Conservation (phyloP, 2,329 filamentous ascomycete genomes). For the Rosellinia necatrix region DNA sequence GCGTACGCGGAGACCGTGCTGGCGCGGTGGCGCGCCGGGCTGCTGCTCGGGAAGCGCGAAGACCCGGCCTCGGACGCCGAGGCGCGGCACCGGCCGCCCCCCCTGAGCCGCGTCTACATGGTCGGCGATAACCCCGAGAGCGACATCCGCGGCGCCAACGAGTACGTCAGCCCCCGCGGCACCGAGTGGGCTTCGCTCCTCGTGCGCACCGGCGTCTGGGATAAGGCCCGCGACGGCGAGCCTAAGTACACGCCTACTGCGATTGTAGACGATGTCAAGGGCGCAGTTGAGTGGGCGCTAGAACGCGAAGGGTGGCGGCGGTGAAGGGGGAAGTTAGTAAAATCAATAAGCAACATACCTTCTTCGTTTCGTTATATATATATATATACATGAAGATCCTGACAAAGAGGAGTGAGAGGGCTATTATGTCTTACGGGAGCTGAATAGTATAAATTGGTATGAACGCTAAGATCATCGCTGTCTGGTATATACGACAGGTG, state of each 20-base stretch:
- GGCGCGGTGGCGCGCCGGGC: conserved; percentile 58
- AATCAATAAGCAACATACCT: neutral
- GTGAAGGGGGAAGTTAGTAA: conserved; percentile 17
- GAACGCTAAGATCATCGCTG: neutral
- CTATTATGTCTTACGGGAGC: neutral
- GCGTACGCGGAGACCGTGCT: conserved; percentile 80
- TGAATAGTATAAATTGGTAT: neutral
- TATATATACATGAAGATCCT: neutral
- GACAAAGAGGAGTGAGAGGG: neutral
- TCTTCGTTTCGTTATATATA: no score
- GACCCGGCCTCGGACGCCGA: conserved; percentile 28
- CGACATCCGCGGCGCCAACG: conserved; percentile 87
- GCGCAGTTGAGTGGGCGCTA: conserved; percentile 78
- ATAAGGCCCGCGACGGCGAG: conserved; percentile 43
- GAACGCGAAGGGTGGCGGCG: conserved; percentile 53
- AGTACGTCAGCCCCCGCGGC: conserved; percentile 67
- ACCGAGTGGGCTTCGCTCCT: conserved; percentile 80
- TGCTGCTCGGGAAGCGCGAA: conserved; percentile 47
- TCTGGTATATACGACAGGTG: neutral
- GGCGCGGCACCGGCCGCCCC: conserved; percentile 25
- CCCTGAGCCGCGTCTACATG: conserved; percentile 86
- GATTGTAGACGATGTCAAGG: conserved; percentile 74
- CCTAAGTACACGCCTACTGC: conserved; percentile 66
- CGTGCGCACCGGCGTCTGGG: conserved; percentile 81
- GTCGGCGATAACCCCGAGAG: conserved; percentile 88